Evolutionary conservation across 2,329 filamentous ascomycete species (phyloP), one percentile per base, ranked within the genome.

Genomic region (Epichloe gansuensis): DNA sequence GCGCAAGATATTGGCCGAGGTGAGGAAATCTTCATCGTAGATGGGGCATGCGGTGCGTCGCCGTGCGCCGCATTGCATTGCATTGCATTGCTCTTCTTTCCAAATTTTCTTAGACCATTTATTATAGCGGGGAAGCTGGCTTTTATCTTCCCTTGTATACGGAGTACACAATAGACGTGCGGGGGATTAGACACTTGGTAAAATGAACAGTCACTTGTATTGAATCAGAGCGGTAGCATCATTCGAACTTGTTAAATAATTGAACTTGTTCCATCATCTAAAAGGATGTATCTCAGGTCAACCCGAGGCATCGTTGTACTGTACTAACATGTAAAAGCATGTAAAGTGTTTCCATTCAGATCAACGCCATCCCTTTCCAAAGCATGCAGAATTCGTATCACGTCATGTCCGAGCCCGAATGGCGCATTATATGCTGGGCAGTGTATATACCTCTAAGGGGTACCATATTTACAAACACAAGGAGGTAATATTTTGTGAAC

Each of bases 1-100:
- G 23, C 72, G 72, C 58, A 69, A 65, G 52, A 70, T 70, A 2
- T 60, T 82, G 52, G 67, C 60, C 2, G 73, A 79, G 59, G 70
- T 80, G 25, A 65, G 68, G 38, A 15, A 6, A 1, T 34, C 11
- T 28, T 35, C 31, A 37, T 34, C n/a, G 35, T 46, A 13, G 6
- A 39, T n/a, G 37, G 15, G 37, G 6, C 13, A 3, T 5, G 5
- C 12, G 15, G 37, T 39, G 43, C 21, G 28, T 8, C 28, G 8
- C 8, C 2, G 8, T 31, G 28, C 28, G 28, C 28, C 28, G 28
- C 28, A 31, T 9, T 1, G 28, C 28, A 9, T 31, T 31, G 28
- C 28, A 31, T 9, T 1, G 28, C 28, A 9, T 31, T 31, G 28
- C 28, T 31, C 28, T 9, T 31, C 3, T 31, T 31, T 31, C 8